Conservation (phyloP, 2,329 filamentous ascomycete genomes). For the Alternaria arborescens region DNA sequence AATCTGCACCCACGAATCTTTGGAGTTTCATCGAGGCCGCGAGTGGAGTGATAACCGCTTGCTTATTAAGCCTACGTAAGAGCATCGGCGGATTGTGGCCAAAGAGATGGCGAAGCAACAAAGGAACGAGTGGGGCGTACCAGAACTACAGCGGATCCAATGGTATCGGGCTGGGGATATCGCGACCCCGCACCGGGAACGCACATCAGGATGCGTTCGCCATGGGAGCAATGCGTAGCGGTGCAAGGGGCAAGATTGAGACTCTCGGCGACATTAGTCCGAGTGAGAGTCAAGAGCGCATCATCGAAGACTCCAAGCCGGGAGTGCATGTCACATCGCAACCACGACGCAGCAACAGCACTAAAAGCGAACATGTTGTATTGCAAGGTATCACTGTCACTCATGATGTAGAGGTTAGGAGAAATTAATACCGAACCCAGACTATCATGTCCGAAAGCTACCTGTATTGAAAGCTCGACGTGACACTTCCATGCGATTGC, state of each 20-base stretch:
- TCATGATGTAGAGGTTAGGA: conserved; percentile 17
- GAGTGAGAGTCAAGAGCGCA: conserved; percentile 25
- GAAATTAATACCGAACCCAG: background rate
- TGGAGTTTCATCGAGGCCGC: conserved; percentile 43
- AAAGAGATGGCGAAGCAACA: conserved; percentile 21
- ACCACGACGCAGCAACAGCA: conserved; percentile 2
- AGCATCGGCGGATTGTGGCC: conserved; percentile 25
- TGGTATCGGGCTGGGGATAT: background rate
- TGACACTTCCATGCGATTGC: too few species aligned
- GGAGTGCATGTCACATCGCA: conserved; percentile 7
- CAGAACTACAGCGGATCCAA: conserved; percentile 6
- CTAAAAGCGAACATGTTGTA: conserved; percentile 10
- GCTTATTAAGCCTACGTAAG: conserved; percentile 35
- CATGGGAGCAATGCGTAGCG: conserved; percentile 11
- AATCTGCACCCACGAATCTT: conserved; percentile 37
- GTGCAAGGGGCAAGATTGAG: conserved; percentile 4
- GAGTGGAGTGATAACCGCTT: conserved; percentile 38
- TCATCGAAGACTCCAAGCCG: conserved; percentile 11
- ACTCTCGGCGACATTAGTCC: conserved; percentile 18
- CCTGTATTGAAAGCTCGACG: too few species aligned
- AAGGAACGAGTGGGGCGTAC: conserved; percentile 13
- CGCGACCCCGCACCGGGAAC: background rate
- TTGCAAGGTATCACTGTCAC: conserved; percentile 19
- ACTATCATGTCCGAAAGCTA: background rate
- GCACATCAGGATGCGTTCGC: background rate